phyloP scores from a whole-genome alignment of 2,329 filamentous ascomycete species.

The Colletotrichum tropicicola region DNA sequence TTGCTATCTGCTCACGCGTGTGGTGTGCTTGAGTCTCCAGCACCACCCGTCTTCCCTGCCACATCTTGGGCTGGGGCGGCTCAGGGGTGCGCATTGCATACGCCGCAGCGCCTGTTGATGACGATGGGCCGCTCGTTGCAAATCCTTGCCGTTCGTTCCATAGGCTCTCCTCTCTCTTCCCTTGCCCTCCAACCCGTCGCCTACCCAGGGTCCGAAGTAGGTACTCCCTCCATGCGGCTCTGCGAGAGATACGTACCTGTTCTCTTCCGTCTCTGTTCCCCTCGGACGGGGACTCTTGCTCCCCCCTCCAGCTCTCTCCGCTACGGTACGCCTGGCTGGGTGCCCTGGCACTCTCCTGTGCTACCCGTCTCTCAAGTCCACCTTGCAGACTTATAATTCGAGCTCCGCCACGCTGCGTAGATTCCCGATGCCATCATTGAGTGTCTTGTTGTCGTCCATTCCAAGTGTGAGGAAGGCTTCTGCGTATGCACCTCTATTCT shows the following conservation, averaged over 20 bases:
- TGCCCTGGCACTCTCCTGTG: constrained; percentile 9
- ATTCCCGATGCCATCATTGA: background rate
- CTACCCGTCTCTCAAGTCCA: background rate
- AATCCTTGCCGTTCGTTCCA: constrained; percentile 23
- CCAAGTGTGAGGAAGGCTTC: background rate
- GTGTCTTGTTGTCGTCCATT: background rate
- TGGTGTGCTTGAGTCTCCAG: constrained; percentile 13
- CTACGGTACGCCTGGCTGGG: constrained; percentile 1
- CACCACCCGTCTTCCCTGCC: constrained; percentile 5
- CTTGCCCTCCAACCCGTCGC: background rate
- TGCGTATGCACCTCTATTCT: background rate
- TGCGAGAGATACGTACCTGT: constrained; percentile 15
- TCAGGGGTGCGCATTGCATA: constrained; percentile 17
- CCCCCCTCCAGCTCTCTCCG: background rate
- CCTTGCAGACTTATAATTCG: constrained; percentile 19
- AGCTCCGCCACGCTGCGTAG: constrained; percentile 8
- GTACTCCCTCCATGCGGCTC: constrained; percentile 7
- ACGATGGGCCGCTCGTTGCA: background rate
- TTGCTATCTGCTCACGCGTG: background rate
- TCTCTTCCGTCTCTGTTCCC: background rate
- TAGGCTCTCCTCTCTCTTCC: background rate
- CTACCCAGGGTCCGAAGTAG: background rate
- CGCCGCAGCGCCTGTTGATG: constrained; percentile 14
- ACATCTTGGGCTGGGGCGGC: background rate
- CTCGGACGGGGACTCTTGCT: background rate